Evolutionary conservation across 352 stramenopile species (phyloP), one percentile per base, ranked within the genome.

Genomic region (Peronosclerospora sorghi): DNA sequence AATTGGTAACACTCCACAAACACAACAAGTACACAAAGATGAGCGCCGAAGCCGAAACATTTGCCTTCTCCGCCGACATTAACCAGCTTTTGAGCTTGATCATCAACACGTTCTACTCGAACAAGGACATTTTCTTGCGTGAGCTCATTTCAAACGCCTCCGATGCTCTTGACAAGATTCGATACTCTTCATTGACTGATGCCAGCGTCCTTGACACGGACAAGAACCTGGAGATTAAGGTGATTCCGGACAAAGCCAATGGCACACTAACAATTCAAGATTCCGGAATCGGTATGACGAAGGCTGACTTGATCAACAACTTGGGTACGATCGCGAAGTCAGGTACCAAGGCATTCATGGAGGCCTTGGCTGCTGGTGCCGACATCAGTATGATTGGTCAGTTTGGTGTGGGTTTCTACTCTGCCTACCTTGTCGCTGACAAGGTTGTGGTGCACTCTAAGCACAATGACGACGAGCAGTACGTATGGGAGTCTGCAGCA

Each of bases 391-490:
- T 99, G 96, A 99, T 99, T 69, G 96, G 96, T 54, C 96, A 99
- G 80, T 99, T 99, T 68, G 96, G 96, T 83, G 96, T 99, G 34
- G 96, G 96, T 75, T 99, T 99, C 77, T 99, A 99, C 84, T 98
- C 96, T 14, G 95, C 95, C 10, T 99, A 99, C 72, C 72, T 99
- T 27, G 96, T 99, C 21, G 96, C 96, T 17, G 96, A 99, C 65
- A 97, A 96, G 68, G 96, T 99, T 14, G 90, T 95, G 37, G 96
- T 99, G 35, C 79, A 96, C 47, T 98, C 95, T 6, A 99, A 99
- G 87, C 83, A 97, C 83, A 98, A 99, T 78, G 96, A 98, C 50
- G 93, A 98, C 61, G 92, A 97, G 66, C 88, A 97, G 52, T 88
- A 98, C 80, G 84, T 95, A 41, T 99, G 96, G 96, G 89, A 90